Base-by-base conservation (phyloP, 129 eudicot species). In the Centrapalus pauciflorus region DNA sequence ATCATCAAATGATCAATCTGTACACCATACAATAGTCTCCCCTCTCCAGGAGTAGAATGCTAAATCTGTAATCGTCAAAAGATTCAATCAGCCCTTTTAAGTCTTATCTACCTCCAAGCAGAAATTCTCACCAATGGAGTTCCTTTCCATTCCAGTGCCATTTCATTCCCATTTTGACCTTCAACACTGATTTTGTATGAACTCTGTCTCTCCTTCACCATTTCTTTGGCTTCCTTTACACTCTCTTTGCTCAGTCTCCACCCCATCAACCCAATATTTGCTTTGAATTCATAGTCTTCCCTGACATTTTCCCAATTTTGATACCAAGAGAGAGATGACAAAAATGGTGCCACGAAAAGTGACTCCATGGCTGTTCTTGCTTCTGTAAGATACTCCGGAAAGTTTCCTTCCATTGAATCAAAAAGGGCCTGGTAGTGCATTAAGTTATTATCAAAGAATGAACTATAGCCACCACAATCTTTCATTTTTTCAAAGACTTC, bases 301-400 rank as follows among this genome's bases (percentile, higher is more conserved):
- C 24, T 63, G 3, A 23, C n/a, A 38, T 80, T 71, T 26, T 67
- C 77, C 95, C 95, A 87, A 46, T 75, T 77, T 27, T 68, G 69
- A 10, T 38, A 59, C 88, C 89, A 88, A 24, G 77, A 50, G 19
- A 28, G 35, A 17, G 76, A 64, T 57, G 81, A 71, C 21, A 84
- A 74, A 28, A 70, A 70, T 0, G 96, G 91, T 7, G 79, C 76
- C 61, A 84, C 59, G 35, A 88, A 88, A 24, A 84, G 84, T 2
- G 69, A 57, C 54, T 84, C 96, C 86, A 84, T 60, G 45, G 90
- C 79, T 20, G 61, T 60, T 71, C 96, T 84, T 25, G 91, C 96
- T 75, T 88, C 91, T 17, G 60, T 50, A 48, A 88, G 82, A 64
- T 76, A 26, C 16, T 25, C 61, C 0, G 86, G 89, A 19, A 80